phyloP scores from a whole-genome alignment of 2,329 filamentous ascomycete species.

The Pseudogymnoascus sp. region DNA sequence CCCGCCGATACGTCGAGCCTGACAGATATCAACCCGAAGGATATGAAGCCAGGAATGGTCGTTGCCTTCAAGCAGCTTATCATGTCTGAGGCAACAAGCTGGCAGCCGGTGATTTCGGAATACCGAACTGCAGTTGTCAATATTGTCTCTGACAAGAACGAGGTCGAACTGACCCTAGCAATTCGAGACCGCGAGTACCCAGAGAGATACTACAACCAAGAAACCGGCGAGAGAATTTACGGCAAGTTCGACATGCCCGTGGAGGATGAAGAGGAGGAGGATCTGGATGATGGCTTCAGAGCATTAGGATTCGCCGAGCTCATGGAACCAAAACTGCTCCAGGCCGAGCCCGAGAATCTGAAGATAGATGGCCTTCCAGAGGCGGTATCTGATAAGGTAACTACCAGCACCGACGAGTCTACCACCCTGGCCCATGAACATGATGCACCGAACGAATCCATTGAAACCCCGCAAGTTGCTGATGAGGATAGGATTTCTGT shows the following conservation, averaged over 20 bases:
- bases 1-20: constrained; percentile 51
- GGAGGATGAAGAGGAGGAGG: constrained; percentile 48
- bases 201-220: constrained; percentile 54
- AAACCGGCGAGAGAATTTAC: constrained; percentile 66
- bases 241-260: constrained; percentile 70
- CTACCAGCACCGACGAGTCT: constrained; percentile 11
- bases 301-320: constrained; percentile 55
- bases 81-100: constrained; percentile 54
- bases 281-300: constrained; percentile 52
- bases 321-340: constrained; percentile 60
- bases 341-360: constrained; percentile 31
- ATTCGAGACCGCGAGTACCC: constrained; percentile 56
- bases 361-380: constrained; percentile 17
- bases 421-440: constrained; percentile 14
- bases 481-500: constrained; percentile 15
- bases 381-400: constrained; percentile 1
- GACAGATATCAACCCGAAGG: constrained; percentile 39
- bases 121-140: constrained; percentile 61
- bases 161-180: constrained; percentile 58
- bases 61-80: constrained; percentile 62
- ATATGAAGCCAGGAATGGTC: constrained; percentile 52
- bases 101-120: constrained; percentile 56
- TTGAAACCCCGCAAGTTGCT: constrained; percentile 10
- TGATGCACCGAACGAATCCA: constrained; percentile 9
- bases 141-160: constrained; percentile 44